A percentile compares a stretch with the other conserved stretches of the same genome.
phyloP scores from a whole-genome alignment of 2,329 filamentous ascomycete species.

The Biscogniauxia marginata region DNA sequence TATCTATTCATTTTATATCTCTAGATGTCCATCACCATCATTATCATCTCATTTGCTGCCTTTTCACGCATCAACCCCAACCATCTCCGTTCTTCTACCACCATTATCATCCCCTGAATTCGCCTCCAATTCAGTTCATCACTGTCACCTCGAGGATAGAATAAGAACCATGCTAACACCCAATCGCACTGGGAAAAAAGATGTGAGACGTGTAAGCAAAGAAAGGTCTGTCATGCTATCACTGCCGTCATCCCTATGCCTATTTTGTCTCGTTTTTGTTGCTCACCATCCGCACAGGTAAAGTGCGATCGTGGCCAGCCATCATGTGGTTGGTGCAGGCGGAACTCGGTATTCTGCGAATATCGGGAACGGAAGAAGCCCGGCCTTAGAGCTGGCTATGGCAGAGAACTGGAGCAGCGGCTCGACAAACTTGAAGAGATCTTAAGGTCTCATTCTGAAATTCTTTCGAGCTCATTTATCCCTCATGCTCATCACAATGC shows the following conservation, averaged over 20 bases:
- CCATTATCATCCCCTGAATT: not conserved
- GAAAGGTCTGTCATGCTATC: conserved; percentile 59
- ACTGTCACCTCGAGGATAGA: conserved; percentile 2
- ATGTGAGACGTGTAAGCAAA: conserved; percentile 76
- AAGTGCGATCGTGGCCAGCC: conserved; percentile 77
- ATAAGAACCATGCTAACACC: conserved; percentile 14
- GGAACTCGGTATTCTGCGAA: conserved; percentile 62
- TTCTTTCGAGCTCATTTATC: conserved; percentile 58
- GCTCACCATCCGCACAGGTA: conserved; percentile 44
- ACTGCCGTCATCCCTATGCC: not conserved
- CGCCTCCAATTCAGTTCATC: conserved; percentile 2
- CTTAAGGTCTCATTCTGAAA: conserved; percentile 63
- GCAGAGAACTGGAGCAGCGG: conserved; percentile 70
- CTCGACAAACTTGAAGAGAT: conserved; percentile 69
- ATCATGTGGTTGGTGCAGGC: conserved; percentile 66
- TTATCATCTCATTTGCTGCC: conserved; percentile 21
- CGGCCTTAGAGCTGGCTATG: conserved; percentile 65
- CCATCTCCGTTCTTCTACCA: not conserved
- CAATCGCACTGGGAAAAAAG: conserved; percentile 36
- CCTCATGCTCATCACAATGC: conserved; percentile 35
- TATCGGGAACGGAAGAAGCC: conserved; percentile 70
- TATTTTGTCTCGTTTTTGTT: not conserved
- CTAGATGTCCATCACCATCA: conserved; percentile 4
- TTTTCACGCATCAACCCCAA: not conserved
- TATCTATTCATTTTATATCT: conserved; percentile 19